Base-by-base conservation (phyloP, 2,329 filamentous ascomycete species). In the Cladosporium sphaerospermum region DNA sequence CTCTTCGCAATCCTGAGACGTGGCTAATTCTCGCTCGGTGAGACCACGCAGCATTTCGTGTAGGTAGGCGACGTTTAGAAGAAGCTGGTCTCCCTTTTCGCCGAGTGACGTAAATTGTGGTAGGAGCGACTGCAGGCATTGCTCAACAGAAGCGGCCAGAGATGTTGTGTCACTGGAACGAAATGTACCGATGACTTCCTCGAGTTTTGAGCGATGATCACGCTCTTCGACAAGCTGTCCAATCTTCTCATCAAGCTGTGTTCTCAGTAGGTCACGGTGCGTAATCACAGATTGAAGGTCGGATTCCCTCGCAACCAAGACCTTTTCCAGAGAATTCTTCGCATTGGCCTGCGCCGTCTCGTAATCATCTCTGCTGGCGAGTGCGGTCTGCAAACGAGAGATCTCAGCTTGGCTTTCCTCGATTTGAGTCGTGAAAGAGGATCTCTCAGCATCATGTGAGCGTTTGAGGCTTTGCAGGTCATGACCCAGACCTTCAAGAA, bases 181-280 rank as follows among this genome's bases (percentile, higher is more conserved):
- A n/a, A 51, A 40, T 9, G 36, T 18, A 14, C 16, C 31, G 10
- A 51, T 32, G 11, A 51, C n/a, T n/a, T 51, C 40, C 40, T 51
- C 48, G 3, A 51, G 40, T 14, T 33, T 43, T 32, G 37, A 11
- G n/a, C 48, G 40, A 9, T 31, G 23, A 11, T 51, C 48, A 13
- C 48, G 48, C 18, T 51, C 48, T 34, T 51, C 48, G 9, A 51
- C 48, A 16, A 51, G 32, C 34, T 51, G 48, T 13, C 48, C 48
- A 4, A 51, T 43, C 13, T 33, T 51, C 19, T 51, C 48, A 9
- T 51, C 48, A 13, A 51, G 48, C 40, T 51, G 48, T 18, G 9
- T n/a, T 11, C 31, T 42, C 13, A 51, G 16, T 13, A 44, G 23
- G 18, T 51, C 48, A 23, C 48, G 48, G 31, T 51, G 48, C 14